These are phyloP conservation scores for Bipolaris oryzae DNA, from an alignment of 2,329 filamentous ascomycete genomes.

Conservation along the genomic window DNA sequence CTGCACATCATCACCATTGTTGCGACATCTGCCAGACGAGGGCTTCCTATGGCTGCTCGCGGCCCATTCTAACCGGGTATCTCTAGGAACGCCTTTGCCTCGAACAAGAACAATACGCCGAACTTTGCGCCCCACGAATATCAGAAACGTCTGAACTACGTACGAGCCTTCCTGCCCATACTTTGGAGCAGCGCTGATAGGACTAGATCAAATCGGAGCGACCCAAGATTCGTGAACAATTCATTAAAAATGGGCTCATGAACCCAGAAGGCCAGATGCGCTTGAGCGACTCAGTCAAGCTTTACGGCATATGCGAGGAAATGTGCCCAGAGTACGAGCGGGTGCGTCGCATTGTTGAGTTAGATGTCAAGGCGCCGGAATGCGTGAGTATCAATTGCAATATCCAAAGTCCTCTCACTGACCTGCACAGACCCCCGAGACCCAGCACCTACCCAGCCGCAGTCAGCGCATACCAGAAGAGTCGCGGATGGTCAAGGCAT, in stretches of 20 bases:
- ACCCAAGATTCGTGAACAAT: slow-evolving; percentile 47
- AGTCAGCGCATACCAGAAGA: slow-evolving; percentile 53
- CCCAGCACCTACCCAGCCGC: slow-evolving; percentile 38
- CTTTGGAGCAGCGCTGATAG: slow-evolving; percentile 16
- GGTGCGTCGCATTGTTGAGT: slow-evolving; percentile 65
- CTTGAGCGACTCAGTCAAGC: slow-evolving; percentile 65
- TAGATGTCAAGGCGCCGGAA: slow-evolving; percentile 66
- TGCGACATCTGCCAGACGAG: slow-evolving; percentile 9
- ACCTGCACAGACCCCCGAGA: slow-evolving; percentile 31
- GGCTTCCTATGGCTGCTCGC: slow-evolving; percentile 24
- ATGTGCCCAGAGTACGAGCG: slow-evolving; percentile 71
- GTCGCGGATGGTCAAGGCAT: slow-evolving; percentile 67
- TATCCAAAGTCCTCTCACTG: not conserved
- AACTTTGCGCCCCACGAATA: slow-evolving; percentile 35
- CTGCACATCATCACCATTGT: slow-evolving; percentile 2
- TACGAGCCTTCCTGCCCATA: slow-evolving; percentile 16
- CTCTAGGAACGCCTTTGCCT: slow-evolving; percentile 15
- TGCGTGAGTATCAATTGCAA: slow-evolving; percentile 40
- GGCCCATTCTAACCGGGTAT: slow-evolving; percentile 28
- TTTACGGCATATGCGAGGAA: slow-evolving; percentile 65
- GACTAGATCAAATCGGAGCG: slow-evolving; percentile 50
- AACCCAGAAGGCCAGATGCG: slow-evolving; percentile 64
- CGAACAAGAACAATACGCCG: slow-evolving; percentile 25
- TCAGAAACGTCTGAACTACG: slow-evolving; percentile 30
- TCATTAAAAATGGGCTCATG: slow-evolving; percentile 39